Evolutionary conservation across 2,329 filamentous ascomycete genomes (phyloP), one percentile per base, ranked within the genome.

Genomic region (Lasiodiplodia sp.): DNA sequence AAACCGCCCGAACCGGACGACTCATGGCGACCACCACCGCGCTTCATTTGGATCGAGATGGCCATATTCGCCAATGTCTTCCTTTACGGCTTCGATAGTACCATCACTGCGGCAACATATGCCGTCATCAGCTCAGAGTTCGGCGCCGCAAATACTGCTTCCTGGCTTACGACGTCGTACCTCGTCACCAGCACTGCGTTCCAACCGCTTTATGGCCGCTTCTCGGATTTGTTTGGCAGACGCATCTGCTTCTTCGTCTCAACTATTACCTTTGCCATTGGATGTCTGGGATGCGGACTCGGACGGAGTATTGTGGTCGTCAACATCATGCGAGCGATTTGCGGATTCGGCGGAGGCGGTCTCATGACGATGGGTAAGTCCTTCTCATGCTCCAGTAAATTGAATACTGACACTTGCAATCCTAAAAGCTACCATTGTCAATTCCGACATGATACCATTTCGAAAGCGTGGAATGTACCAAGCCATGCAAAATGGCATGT

Each of bases 1-100:
- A 37, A 37, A n/a, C 52, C 52, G 52, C 52, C 52, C 18, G 52
- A 56, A 12, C 52, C 52, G 16, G 52, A 37, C 28, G 28, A 56
- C 18, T 56, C 71, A 34, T 75, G 73, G 73, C 70, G 56, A 10
- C 71, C 72, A 28, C 73, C 73, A 18, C 70, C 69, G 14, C 68
- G 67, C 7, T 75, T 75, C 68, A 25, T 73, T 25, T 72, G 70
- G 71, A 73, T 75, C 56, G 72, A 75, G 53, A 25, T 71, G 11
- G 83, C 88, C 37, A 88, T 90, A 72, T 88, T 89, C 81, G 83
- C 85, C 53, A 90, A 90, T 70, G 87, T 90, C 7, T 90, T 91
- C 69, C 82, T 91, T 10, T 86, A 86, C 31, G 88, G 87, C 2
- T 82, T 83, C 69, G 81, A 83, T 63, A 77, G 79, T 16, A 83